Conservation (phyloP, 306 rosid species). For the Arachis stenosperma region DNA sequence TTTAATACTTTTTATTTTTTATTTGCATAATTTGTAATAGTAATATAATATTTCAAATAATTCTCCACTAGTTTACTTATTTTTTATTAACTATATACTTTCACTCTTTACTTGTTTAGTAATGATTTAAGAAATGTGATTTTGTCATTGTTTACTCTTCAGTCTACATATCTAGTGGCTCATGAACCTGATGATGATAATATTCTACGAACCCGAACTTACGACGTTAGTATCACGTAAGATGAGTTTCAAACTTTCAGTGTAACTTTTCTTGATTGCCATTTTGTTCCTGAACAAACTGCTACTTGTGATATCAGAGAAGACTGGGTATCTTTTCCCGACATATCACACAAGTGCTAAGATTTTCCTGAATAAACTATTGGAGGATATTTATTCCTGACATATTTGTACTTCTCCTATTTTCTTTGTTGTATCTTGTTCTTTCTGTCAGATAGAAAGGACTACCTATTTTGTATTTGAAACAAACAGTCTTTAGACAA, state of each 20-base stretch:
- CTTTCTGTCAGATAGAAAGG: neutral
- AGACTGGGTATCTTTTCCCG: neutral
- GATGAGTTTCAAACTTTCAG: conserved; percentile 36
- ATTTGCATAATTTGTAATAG: conserved; percentile 9
- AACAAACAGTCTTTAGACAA: conserved; percentile 25
- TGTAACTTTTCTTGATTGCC: conserved; percentile 25
- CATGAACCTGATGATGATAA: conserved; percentile 94
- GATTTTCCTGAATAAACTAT: neutral
- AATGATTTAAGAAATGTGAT: conserved; percentile 37
- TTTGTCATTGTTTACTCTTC: conserved; percentile 45
- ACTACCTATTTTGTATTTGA: neutral
- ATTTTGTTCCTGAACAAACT: conserved; percentile 27
- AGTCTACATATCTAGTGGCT: conserved; percentile 75
- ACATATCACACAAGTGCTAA: neutral
- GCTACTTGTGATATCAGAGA: conserved; percentile 14
- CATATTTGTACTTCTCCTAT: conserved; percentile 17
- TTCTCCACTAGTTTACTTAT: neutral
- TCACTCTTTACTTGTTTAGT: conserved; percentile 21
- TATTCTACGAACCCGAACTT: conserved; percentile 87
- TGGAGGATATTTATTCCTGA: neutral
- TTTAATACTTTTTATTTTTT: conserved; percentile 11
- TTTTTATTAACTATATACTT: conserved; percentile 16
- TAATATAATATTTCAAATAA: neutral
- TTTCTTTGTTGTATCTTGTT: neutral
- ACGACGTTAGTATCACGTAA: conserved; percentile 95